Evolutionary conservation across 768 basidiomycete species (phyloP), one percentile per base, ranked within the genome.

Genomic region (Cystobasidium onofrii): DNA sequence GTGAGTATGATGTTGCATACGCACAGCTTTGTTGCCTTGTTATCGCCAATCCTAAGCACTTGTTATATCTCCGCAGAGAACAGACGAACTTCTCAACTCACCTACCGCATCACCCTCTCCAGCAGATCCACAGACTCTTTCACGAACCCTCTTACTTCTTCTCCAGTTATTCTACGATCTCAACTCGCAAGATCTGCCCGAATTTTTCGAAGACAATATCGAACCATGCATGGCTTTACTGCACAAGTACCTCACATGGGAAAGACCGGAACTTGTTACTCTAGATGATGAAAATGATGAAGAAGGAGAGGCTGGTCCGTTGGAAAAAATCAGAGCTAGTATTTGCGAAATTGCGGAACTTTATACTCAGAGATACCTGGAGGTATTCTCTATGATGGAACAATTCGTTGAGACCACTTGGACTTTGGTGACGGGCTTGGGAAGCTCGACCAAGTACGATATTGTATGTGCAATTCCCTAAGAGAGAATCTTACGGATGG

Each of bases 341-440:
- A 89, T 97, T 62, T 87, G 96, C 52, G 94, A 97, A 81, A 90
- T 95, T 65, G 87, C 87, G 43, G 93, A 96, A 85, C 89, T 92
- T 73, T 80, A 83, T 75, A 76, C 77, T 27, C 76, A 76, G 73
- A 79, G 82, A 70, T 83, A 83, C 74, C 76, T 80, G 23, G 83
- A 84, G n/a, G 82, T 79, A 4, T 83, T 83, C 74, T 78, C 80
- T 29, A 81, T 81, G 75, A 75, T 83, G 41, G 81, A 80, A 0
- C 77, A 79, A 4, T 88, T 97, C 75, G 91, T 98, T 23, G 86
- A 88, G 78, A 86, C 87, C 29, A 90, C 97, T n/a, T 98, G 95
- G 96, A 84, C 85, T 23, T 86, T 97, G 64, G 84, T 97, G 41
- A 79, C 78, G 15, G 73, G 74, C 62, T 71, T 79, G 17, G 75